Evolutionary conservation across 805 yeast genomes (phyloP).

Genomic region (Lachancea lanzarotensis): DNA sequence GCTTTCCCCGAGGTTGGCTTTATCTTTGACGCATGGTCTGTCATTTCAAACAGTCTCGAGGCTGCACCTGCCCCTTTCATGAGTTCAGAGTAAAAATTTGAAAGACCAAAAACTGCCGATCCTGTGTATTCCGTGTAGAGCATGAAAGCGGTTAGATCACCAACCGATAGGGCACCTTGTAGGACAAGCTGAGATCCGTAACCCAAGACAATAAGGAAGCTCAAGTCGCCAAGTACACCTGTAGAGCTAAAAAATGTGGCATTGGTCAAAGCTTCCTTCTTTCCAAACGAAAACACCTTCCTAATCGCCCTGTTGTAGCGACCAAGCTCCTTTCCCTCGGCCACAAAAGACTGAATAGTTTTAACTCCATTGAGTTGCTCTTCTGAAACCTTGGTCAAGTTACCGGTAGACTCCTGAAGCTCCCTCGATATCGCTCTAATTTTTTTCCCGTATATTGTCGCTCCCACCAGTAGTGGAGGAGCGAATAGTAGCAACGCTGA

Average conservation of each 20-base stretch:
- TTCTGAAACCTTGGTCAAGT: conserved; percentile 82
- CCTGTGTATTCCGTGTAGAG: conserved; percentile 95
- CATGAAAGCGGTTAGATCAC: conserved; percentile 90
- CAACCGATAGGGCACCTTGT: conserved; percentile 68
- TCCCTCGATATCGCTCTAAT: conserved; percentile 69
- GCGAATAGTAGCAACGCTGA: conserved; percentile 70
- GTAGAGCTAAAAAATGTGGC: conserved; percentile 75
- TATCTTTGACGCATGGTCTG: conserved; percentile 69
- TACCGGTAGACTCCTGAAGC: conserved; percentile 83
- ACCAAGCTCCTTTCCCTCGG: conserved; percentile 72
- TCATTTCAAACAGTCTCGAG: conserved; percentile 79
- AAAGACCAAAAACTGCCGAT: conserved; percentile 81
- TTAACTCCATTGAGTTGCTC: conserved; percentile 83
- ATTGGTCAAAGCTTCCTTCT: conserved; percentile 70
- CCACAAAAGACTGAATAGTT: conserved; percentile 89
- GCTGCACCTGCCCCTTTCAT: conserved; percentile 99
- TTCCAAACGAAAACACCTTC: conserved; percentile 58
- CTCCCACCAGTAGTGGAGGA: conserved; percentile 75
- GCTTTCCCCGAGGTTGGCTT: conserved; percentile 55
- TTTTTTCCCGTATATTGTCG: conserved; percentile 73
- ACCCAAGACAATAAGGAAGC: conserved; percentile 66
- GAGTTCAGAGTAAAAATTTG: conserved; percentile 86
- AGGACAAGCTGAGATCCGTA: conserved; percentile 81
- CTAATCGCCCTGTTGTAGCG: conserved; percentile 71
- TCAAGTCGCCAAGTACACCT: conserved; percentile 78